Evolutionary conservation across 495 filamentous ascomycete species (phyloP), one percentile per base, ranked within the genome.

Genomic region (Xylaria flabelliformis): DNA sequence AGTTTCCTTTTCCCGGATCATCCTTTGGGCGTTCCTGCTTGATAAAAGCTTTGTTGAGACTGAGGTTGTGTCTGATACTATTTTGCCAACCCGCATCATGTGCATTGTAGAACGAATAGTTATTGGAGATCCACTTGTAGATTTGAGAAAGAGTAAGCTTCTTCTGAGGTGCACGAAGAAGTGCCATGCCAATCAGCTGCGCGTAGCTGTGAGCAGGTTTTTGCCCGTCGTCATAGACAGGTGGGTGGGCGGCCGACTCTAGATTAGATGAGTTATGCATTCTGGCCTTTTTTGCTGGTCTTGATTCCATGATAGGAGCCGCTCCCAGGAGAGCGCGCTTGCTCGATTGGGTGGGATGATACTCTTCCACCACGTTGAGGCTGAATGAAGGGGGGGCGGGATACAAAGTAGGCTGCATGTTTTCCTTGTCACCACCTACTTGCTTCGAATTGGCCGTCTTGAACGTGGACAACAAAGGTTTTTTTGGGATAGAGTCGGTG

Each of bases 121-220:
- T 96, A 78, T 98, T 94, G 0, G 93, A 94, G 71, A 99, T 98
- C 96, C 96, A 99, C 77, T 96, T 97, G 88, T 99, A 99, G 73
- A 99, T 99, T 78, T 98, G 95, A n/a, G 94, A 90, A 1, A 99
- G 86, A 2, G 96, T 98, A 63, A 99, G 84, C 50, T 92, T 90
- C 29, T 94, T 90, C 53, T 92, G 90, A 39, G 93, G 90, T 6
- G 96, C 92, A 51, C 96, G 90, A 24, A 98, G 83, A 75, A 99
- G 98, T 29, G 96, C 93, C 94, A 98, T 98, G 73, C 93, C 96
- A 75, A 99, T 98, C 50, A 99, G 85, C n/a, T 89, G 91, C 13
- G 96, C 96, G 79, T 99, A 99, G 81, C 95, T 98, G 75, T 94
- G 94, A 7, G 86, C 87, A 3, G 96, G 96, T 79, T 99, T 99